These are phyloP conservation scores for Coemansia sp. DNA, from an alignment of 192 early-diverging fungal species.

Conservation along the genomic window DNA sequence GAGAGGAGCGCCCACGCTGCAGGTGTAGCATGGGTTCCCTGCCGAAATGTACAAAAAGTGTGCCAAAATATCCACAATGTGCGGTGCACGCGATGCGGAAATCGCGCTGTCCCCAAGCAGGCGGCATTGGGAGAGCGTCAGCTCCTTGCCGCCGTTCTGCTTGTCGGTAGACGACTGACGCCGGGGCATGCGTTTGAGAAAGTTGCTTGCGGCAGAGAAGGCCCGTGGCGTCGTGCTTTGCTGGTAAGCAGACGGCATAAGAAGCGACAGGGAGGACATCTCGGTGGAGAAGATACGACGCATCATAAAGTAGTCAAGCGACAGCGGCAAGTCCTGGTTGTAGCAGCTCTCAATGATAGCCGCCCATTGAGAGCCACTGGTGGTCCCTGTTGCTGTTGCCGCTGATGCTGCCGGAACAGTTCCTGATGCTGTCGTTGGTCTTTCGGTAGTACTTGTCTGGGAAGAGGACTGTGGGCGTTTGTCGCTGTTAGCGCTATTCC, in stretches of 20 bases:
- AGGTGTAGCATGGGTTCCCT: constrained; percentile 36
- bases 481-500: constrained; percentile 1
- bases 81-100: constrained; percentile 17
- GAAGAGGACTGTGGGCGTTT: not conserved
- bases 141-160: constrained; percentile 17
- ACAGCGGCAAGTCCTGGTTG: constrained; percentile 24
- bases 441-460: not conserved
- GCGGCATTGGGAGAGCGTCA: constrained; percentile 31
- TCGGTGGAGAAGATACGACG: constrained; percentile 50
- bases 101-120: constrained; percentile 9
- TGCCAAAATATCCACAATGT: constrained; percentile 38
- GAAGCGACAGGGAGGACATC: constrained; percentile 22
- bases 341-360: constrained; percentile 27
- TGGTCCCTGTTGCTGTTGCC: not conserved
- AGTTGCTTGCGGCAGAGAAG: constrained; percentile 23
- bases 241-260: constrained; percentile 12
- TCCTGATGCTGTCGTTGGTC: not conserved
- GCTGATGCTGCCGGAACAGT: not conserved
- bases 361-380: constrained; percentile 17
- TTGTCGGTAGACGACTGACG: constrained; percentile 29
- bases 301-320: constrained; percentile 47
- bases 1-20: constrained; percentile 39
- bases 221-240: constrained; percentile 18
- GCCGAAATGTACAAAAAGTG: constrained; percentile 37
- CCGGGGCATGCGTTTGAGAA: constrained; percentile 49